phyloP scores from a whole-genome alignment of 176 grass and related monocot species.

The Sorghum bicolor region DNA sequence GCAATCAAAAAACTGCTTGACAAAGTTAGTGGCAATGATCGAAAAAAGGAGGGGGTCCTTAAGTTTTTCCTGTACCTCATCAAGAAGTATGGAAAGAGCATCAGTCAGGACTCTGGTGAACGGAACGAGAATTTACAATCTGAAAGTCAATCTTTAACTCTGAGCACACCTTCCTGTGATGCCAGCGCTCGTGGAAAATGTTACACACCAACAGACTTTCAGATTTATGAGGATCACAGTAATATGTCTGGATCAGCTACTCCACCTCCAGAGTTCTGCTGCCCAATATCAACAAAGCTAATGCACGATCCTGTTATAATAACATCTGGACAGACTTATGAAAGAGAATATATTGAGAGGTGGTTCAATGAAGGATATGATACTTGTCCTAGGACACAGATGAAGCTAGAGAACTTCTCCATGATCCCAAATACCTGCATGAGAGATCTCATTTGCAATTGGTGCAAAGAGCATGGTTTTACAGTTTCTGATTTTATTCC shows the following conservation, averaged over 20 bases:
- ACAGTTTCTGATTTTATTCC: slow-evolving; percentile 27
- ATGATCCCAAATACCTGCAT: slow-evolving; percentile 83
- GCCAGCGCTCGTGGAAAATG: slow-evolving; percentile 37
- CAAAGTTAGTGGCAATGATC: slow-evolving; percentile 54
- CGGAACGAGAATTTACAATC: slow-evolving; percentile 33
- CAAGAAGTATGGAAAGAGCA: slow-evolving; percentile 73
- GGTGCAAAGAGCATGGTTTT: slow-evolving; percentile 58
- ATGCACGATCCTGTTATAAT: slow-evolving; percentile 96
- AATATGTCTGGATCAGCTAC: slow-evolving; percentile 35
- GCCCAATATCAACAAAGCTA: slow-evolving; percentile 81
- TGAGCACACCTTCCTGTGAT: slow-evolving; percentile 20
- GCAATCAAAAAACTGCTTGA: slow-evolving; percentile 67
- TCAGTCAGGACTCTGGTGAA: slow-evolving; percentile 41
- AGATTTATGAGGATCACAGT: slow-evolving; percentile 32
- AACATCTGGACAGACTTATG: slow-evolving; percentile 89
- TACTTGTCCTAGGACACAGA: slow-evolving; percentile 78
- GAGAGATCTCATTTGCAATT: slow-evolving; percentile 79
- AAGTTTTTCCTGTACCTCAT: slow-evolving; percentile 58
- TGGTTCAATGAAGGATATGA: slow-evolving; percentile 85
- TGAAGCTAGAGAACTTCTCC: slow-evolving; percentile 71
- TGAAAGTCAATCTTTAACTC: slow-evolving; percentile 26
- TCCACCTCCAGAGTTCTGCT: slow-evolving; percentile 76
- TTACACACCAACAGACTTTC: slow-evolving; percentile 21
- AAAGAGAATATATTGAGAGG: slow-evolving; percentile 79
- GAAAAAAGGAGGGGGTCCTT: slow-evolving; percentile 67